These are phyloP conservation scores for Candida taoyuanica DNA, from an alignment of 805 yeast genomes.

Conservation along the genomic window DNA sequence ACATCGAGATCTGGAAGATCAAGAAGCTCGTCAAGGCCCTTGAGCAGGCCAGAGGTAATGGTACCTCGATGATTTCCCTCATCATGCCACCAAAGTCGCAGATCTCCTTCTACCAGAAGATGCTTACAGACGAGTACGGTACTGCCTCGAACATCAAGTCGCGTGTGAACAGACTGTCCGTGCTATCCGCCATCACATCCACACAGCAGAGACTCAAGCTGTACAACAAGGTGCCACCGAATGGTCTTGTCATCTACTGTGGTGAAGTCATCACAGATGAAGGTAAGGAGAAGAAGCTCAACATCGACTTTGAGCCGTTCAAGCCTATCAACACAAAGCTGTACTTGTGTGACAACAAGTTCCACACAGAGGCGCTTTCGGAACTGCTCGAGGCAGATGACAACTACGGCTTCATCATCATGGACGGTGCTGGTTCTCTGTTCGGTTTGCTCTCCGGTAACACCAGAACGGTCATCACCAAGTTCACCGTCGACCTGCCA, in stretches of 20 bases:
- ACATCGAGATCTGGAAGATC: conserved; percentile 98
- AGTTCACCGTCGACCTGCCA: conserved; percentile 95
- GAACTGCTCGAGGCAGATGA: conserved; percentile 95
- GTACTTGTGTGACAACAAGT: conserved; percentile 95
- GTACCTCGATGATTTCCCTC: conserved; percentile 97
- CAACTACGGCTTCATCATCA: conserved; percentile 93
- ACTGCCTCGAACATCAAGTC: conserved; percentile 98
- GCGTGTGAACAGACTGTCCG: conserved; percentile 94
- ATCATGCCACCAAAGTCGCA: conserved; percentile 96
- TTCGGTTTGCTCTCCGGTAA: conserved; percentile 96
- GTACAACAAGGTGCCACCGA: conserved; percentile 84
- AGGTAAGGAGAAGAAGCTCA: conserved; percentile 95
- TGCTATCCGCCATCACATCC: conserved; percentile 93
- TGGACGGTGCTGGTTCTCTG: conserved; percentile 99
- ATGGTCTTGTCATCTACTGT: conserved; percentile 94
- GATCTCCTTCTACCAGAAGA: conserved; percentile 78
- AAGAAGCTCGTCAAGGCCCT: conserved; percentile 87
- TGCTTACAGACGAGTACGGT: conserved; percentile 97
- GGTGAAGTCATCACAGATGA: conserved; percentile 97
- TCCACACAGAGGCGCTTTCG: conserved; percentile 94
- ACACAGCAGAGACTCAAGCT: conserved; percentile 95
- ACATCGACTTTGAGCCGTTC: conserved; percentile 97
- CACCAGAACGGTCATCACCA: conserved; percentile 93
- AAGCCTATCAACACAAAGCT: conserved; percentile 97
- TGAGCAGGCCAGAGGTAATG: conserved; percentile 94